Base-by-base conservation (phyloP, 108 stramenopile species). In the Pseudonitzschia delicatissima region DNA sequence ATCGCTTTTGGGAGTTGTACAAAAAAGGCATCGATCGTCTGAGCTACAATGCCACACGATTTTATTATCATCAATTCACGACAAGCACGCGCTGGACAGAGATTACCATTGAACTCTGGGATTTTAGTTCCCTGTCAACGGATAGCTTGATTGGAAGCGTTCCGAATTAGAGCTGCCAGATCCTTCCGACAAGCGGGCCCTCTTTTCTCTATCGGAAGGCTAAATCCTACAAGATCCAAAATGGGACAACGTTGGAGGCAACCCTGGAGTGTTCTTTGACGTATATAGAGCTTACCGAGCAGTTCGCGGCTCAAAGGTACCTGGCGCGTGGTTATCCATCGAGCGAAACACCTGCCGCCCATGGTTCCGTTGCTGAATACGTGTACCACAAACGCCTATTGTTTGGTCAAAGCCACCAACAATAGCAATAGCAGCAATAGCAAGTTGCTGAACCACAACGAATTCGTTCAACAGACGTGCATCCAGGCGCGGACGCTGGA, bases 311-410 rank as follows among this genome's bases (percentile, higher is more conserved):
- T 66, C 17, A 17, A 29, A 34, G 64, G 64, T 32, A 48, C 17
- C 2, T 66, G 64, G 64, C 64, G 64, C 6, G 64, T 66, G 21
- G 17, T 20, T 3, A 50, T 66, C 45, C 12, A 50, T 4, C 9
- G 11, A 34, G 64, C 64, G 1, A 34, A 4, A 3, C 26, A 66
- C 51, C 32, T 66, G 45, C 64, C 64, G 11, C 33, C 27, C 6
- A 66, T 66, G 64, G 64, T 51, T 27, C 23, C 11, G 37, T 3
- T 34, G 5, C 4, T n/a, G 2, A 2, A 15, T 8, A 20, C 39
- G 23, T 66, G n/a, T n/a, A n/a, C n/a, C n/a, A n/a, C 64, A 13
- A 49, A 66, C n/a, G 25, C 64, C 5, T 66, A 66, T 47, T 66
- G 64, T 28, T 4, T 36, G 4, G 64, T 66, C 25, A 50, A 20